phyloP scores from a whole-genome alignment of 306 rosid species.

The Psophocarpus tetragonolobus region DNA sequence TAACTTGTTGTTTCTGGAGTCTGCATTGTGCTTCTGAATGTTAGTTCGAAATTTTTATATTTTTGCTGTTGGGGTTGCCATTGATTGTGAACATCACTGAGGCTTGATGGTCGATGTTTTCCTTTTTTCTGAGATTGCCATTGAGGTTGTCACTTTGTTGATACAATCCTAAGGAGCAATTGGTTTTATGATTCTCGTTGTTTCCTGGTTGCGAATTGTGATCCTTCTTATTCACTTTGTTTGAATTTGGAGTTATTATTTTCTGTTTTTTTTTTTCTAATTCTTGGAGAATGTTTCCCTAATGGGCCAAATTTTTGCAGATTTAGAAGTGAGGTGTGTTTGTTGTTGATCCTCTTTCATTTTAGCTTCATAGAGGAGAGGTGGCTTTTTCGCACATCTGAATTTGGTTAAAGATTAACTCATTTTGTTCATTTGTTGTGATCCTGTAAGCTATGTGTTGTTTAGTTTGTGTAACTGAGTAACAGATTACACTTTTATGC shows the following conservation, averaged over 20 bases:
- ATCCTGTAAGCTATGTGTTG: neutral
- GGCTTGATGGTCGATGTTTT: conserved; percentile 4
- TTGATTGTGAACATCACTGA: conserved; percentile 1
- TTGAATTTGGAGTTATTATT: neutral
- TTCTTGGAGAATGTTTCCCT: neutral
- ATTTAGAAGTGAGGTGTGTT: neutral
- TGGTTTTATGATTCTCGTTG: too few species aligned
- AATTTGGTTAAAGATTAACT: neutral
- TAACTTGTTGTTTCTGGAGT: conserved; percentile 8
- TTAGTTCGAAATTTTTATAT: neutral
- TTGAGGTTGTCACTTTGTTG: conserved; percentile 17
- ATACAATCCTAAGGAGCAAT: neutral
- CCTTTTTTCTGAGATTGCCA: neutral
- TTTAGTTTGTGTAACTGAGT: neutral
- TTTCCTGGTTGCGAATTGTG: neutral
- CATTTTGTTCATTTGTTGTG: neutral
- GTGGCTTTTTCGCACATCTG: neutral
- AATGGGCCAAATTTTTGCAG: neutral
- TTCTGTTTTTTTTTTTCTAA: neutral
- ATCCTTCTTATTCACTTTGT: conserved; percentile 22
- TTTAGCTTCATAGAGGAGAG: neutral
- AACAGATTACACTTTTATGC: neutral
- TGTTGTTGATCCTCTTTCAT: neutral
- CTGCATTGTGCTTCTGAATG: conserved; percentile 22
- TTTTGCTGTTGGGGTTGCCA: neutral